phyloP scores from a whole-genome alignment of 2,329 filamentous ascomycete genomes.

The Exserohilum turcica region DNA sequence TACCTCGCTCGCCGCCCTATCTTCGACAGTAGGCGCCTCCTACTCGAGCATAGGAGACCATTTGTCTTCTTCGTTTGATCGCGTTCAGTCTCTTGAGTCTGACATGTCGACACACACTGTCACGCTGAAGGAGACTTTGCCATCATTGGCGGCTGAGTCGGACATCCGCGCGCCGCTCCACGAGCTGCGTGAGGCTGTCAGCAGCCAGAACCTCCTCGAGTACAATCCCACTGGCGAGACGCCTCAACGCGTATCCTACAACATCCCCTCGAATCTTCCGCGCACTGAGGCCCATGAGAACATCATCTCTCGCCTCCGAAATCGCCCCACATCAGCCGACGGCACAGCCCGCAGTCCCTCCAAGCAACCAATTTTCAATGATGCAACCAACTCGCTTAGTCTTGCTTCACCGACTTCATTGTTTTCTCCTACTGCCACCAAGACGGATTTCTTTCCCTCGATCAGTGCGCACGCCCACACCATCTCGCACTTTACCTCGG shows the following conservation, averaged over 20 bases:
- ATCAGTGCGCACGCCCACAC: constrained; percentile 32
- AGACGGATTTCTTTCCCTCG: constrained; percentile 34
- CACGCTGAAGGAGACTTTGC: constrained; percentile 64
- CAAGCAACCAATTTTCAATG: constrained; percentile 61
- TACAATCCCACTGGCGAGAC: constrained; percentile 87
- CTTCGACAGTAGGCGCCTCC: constrained; percentile 71
- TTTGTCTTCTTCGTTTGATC: constrained; percentile 69
- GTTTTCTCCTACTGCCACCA: constrained; percentile 28
- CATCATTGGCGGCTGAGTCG: constrained; percentile 60
- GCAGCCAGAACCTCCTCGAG: constrained; percentile 69
- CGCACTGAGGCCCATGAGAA: constrained; percentile 69
- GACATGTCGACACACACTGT: constrained; percentile 68
- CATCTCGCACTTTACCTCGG: constrained; percentile 29
- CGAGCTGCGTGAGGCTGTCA: constrained; percentile 72
- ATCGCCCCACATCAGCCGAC: constrained; percentile 42
- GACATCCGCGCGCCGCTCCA: constrained; percentile 71
- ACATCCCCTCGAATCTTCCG: constrained; percentile 79
- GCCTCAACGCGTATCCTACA: constrained; percentile 78
- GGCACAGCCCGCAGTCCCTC: constrained; percentile 47
- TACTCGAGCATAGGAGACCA: constrained; percentile 73
- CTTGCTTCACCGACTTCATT: constrained; percentile 36
- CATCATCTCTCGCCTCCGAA: constrained; percentile 57
- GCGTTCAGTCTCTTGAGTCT: constrained; percentile 70
- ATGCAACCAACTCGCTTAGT: constrained; percentile 49
- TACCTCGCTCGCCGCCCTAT: constrained; percentile 68